Conservation (phyloP, 345 rosid species). For the Limnanthes douglasii region DNA sequence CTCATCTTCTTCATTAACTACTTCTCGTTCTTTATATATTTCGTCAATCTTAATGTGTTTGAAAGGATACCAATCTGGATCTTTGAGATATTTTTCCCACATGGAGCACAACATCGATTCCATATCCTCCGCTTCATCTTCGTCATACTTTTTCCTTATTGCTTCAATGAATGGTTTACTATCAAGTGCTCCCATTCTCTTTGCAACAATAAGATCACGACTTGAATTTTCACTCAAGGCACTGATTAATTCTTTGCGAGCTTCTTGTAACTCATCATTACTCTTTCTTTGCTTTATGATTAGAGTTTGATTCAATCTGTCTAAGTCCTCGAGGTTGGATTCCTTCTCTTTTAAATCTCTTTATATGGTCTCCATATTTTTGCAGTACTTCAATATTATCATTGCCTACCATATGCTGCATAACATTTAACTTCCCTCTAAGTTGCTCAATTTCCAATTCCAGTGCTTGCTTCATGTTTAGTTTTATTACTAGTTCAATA, state of each 20-base stretch:
- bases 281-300: conserved; percentile 64
- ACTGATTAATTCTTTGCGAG: conserved; percentile 71
- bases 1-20: conserved; percentile 50
- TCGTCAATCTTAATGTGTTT: conserved; percentile 24
- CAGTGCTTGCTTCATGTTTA: conserved; percentile 70
- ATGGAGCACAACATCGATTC: conserved; percentile 63
- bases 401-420: conserved; percentile 70
- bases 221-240: too few relatives aligned
- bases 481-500: conserved; percentile 50
- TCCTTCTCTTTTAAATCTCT: conserved; percentile 58
- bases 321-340: conserved; percentile 50
- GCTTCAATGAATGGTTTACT: conserved; percentile 59
- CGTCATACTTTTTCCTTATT: conserved; percentile 51
- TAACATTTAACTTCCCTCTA: conserved; percentile 59
- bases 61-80: conserved; percentile 87
- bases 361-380: conserved; percentile 33
- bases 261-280: conserved; percentile 90
- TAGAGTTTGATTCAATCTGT: conserved; percentile 62
- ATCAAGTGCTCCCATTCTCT: conserved; percentile 94
- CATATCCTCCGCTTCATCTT: conserved; percentile 65
- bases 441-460: conserved; percentile 77
- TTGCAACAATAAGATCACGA: conserved; percentile 65
- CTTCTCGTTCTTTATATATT: conserved; percentile 33
- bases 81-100: conserved; percentile 84
- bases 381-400: conserved; percentile 45